These are phyloP conservation scores for Ilex aquifolium DNA, from an alignment of 257 asterid genomes.

Conservation along the genomic window DNA sequence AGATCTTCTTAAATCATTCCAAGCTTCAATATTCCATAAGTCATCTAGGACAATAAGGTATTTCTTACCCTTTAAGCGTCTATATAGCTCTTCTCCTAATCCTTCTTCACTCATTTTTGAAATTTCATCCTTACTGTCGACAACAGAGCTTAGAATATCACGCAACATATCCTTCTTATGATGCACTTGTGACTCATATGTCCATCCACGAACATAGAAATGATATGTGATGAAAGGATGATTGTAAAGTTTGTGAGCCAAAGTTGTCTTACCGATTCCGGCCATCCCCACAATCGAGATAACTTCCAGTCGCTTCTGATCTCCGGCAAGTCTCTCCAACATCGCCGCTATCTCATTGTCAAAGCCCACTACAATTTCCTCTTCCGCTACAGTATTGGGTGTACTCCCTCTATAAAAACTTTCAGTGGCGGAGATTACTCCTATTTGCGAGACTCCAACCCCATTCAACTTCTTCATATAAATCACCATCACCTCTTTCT, in stretches of 20 bases:
- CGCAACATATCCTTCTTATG: background rate
- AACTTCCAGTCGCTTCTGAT: background rate
- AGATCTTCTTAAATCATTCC: constrained; percentile 7
- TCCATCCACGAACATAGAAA: constrained; percentile 8
- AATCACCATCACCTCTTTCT: background rate
- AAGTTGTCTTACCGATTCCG: constrained; percentile 9
- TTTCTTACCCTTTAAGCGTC: background rate
- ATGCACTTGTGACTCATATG: constrained; percentile 8
- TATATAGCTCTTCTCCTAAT: background rate
- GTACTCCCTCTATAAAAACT: background rate
- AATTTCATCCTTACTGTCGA: background rate
- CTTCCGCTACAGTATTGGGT: background rate
- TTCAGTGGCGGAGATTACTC: background rate
- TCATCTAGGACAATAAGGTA: constrained; percentile 9
- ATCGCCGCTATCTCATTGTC: background rate
- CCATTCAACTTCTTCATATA: background rate
- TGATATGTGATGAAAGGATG: background rate
- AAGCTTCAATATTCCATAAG: background rate
- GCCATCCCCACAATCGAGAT: constrained; percentile 5
- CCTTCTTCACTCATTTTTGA: background rate
- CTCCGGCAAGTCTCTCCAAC: background rate
- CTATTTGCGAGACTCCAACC: background rate
- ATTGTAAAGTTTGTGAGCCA: constrained; percentile 1
- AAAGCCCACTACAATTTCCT: constrained; percentile 3
- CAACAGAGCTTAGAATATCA: background rate